These are phyloP conservation scores for Skeletonema costatum DNA, from an alignment of 108 stramenopile genomes.

Conservation along the genomic window DNA sequence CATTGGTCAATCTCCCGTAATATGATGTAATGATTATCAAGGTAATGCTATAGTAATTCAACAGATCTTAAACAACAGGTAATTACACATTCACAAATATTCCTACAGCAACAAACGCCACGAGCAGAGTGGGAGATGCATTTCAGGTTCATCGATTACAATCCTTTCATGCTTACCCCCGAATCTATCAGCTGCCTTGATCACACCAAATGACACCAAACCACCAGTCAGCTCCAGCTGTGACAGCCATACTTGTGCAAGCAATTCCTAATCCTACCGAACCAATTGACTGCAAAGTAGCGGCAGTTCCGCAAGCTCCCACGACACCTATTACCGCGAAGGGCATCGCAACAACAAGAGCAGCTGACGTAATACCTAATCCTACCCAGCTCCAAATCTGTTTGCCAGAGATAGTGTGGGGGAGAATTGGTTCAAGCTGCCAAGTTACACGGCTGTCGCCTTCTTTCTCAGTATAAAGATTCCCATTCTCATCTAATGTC, in stretches of 20 bases:
- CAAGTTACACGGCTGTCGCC: constrained; percentile 8
- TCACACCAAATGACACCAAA: too few relatives aligned
- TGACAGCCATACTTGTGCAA: too few relatives aligned
- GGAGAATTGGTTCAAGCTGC: constrained; percentile 27
- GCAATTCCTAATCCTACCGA: too few relatives aligned
- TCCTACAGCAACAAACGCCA: constrained; percentile 7
- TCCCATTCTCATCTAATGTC: constrained; percentile 1
- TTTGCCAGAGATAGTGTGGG: constrained; percentile 10
- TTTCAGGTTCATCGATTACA: neutral
- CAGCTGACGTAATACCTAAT: too few relatives aligned
- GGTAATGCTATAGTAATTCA: neutral
- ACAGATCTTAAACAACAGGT: neutral
- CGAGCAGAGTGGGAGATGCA: constrained; percentile 11
- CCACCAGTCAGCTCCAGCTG: too few relatives aligned
- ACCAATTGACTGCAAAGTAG: too few relatives aligned
- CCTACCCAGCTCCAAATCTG: constrained; percentile 8
- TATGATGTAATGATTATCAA: neutral
- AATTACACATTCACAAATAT: neutral
- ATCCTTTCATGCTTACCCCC: neutral
- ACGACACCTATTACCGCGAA: too few relatives aligned
- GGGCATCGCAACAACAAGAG: too few relatives aligned
- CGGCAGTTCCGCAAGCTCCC: too few relatives aligned
- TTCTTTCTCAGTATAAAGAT: neutral
- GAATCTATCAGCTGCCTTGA: too few relatives aligned
- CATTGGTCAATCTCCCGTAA: neutral